A percentile compares a stretch with the other conserved stretches of the same genome.
Conservation (phyloP, 768 basidiomycete genomes). For the Termitomyces sp. region DNA sequence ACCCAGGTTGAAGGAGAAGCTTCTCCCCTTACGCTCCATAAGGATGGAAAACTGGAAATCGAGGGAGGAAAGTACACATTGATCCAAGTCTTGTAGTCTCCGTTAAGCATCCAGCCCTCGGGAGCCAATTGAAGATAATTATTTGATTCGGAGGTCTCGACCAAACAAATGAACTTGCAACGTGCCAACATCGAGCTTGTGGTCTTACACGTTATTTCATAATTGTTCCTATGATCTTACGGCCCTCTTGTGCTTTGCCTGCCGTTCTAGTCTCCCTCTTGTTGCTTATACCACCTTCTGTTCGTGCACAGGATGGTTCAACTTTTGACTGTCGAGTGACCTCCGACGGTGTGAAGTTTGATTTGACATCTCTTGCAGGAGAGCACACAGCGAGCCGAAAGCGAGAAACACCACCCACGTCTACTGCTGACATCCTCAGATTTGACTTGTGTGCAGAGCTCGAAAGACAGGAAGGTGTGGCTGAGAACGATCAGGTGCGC, state of each 20-base stretch:
- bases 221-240: constrained; percentile 18
- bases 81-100: not conserved
- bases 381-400: constrained; percentile 47
- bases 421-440: constrained; percentile 50
- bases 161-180: not conserved
- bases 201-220: not conserved
- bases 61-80: constrained; percentile 12
- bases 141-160: not conserved
- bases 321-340: constrained; percentile 52
- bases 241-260: constrained; percentile 10
- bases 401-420: constrained; percentile 61
- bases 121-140: not conserved
- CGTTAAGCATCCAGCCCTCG: too few relatives aligned
- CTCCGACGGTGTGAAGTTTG: constrained; percentile 45
- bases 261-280: constrained; percentile 10
- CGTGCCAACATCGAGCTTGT: not conserved
- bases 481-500: constrained; percentile 66
- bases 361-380: constrained; percentile 54
- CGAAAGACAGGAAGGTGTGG: constrained; percentile 36
- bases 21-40: not conserved
- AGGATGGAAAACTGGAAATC: constrained; percentile 3
- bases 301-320: constrained; percentile 33
- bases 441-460: constrained; percentile 72
- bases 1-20: constrained; percentile 16
- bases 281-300: constrained; percentile 12